A percentile compares a stretch with the other conserved stretches of the same genome.
Evolutionary conservation across 2,329 filamentous ascomycete species (phyloP).

Genomic region (Aspergillus sp.): DNA sequence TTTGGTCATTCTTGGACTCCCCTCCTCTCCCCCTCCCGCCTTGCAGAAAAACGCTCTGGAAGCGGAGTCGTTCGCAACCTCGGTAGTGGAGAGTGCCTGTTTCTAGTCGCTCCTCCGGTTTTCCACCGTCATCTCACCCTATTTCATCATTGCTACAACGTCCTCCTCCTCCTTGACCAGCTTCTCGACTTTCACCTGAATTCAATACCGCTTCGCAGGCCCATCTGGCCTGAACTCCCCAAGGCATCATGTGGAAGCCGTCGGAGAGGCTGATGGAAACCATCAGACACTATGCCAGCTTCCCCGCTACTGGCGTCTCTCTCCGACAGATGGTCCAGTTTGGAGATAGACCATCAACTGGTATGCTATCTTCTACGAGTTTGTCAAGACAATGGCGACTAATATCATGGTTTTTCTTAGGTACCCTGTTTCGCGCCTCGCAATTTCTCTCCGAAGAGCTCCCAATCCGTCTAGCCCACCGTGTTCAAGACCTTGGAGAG

Average conservation of each 20-base stretch:
- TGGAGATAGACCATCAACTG: constrained; percentile 85
- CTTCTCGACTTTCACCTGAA: not conserved
- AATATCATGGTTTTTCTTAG: constrained; percentile 39
- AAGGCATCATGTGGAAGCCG: constrained; percentile 77
- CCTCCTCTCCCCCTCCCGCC: constrained; percentile 13
- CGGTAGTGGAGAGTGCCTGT: constrained; percentile 17
- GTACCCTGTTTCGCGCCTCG: constrained; percentile 92
- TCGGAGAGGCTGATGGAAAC: constrained; percentile 89
- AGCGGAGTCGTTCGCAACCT: constrained; percentile 19
- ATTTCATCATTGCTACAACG: constrained; percentile 4
- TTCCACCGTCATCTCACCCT: constrained; percentile 7
- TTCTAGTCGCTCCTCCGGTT: constrained; percentile 6
- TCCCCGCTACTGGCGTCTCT: constrained; percentile 93
- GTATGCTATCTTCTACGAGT: constrained; percentile 44
- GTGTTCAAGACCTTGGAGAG: constrained; percentile 87
- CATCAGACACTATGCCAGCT: constrained; percentile 95
- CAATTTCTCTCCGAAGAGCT: constrained; percentile 98
- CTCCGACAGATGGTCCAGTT: constrained; percentile 99
- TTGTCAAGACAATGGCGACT: too few species aligned
- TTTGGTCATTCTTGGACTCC: not conserved
- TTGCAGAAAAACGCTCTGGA: constrained; percentile 7
- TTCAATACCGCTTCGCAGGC: constrained; percentile 12
- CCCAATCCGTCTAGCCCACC: constrained; percentile 91
- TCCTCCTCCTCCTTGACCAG: constrained; percentile 1
- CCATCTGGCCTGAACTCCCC: constrained; percentile 20